A percentile compares a stretch with the other conserved stretches of the same genome.
Evolutionary conservation across 768 basidiomycete genomes (phyloP).

Genomic region (Strobilomyces confusus): DNA sequence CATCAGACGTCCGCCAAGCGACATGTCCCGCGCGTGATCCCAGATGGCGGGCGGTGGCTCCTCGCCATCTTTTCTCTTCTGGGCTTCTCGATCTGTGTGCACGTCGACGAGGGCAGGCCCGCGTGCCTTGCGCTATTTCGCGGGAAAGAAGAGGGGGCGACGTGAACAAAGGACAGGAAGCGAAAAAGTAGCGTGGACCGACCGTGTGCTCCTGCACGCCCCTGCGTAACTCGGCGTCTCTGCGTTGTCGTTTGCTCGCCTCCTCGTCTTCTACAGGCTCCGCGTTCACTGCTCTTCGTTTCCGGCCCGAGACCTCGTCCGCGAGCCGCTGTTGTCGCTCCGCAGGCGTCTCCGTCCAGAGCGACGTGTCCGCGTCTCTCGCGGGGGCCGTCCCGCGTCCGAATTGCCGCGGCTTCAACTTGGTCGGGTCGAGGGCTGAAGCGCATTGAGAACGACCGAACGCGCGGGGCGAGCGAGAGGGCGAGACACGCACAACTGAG

Average conservation of each 20-base stretch:
- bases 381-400: conserved; percentile 48
- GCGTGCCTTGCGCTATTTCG: conserved; percentile 42
- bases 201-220: conserved; percentile 83
- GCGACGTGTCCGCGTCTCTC: conserved; percentile 49
- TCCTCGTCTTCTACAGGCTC: conserved; percentile 36
- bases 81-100: conserved; percentile 40
- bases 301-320: conserved; percentile 93
- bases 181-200: conserved; percentile 20
- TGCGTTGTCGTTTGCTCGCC: conserved; percentile 51
- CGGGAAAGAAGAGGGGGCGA: background rate
- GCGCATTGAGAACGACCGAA: background rate
- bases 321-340: conserved; percentile 88
- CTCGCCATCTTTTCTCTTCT: conserved; percentile 39
- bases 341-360: conserved; percentile 98
- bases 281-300: conserved; percentile 62
- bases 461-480: background rate
- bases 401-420: conserved; percentile 77
- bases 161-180: background rate
- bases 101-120: conserved; percentile 53
- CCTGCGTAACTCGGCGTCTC: conserved; percentile 64
- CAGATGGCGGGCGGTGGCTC: conserved; percentile 69
- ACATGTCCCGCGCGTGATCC: conserved; percentile 93
- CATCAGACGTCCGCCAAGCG: conserved; percentile 81
- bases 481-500: conserved; percentile 59
- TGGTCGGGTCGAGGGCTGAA: conserved; percentile 82